Percentiles rank a stretch among this genome's conserved stretches.
Conservation (phyloP, 495 filamentous ascomycete genomes). For the Cercophora scortea region DNA sequence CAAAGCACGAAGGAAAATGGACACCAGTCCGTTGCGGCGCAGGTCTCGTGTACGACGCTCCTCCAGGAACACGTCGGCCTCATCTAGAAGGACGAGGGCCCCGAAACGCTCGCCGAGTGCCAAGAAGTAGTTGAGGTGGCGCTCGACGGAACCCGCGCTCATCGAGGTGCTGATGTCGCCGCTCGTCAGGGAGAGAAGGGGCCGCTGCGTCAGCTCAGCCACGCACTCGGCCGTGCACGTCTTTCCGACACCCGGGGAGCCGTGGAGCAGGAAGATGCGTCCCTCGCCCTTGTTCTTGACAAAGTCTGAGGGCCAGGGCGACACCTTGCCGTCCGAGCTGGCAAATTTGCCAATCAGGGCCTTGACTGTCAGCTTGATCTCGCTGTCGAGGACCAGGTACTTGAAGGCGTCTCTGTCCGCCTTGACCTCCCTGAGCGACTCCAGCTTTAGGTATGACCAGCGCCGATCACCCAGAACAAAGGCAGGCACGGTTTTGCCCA, state of each 20-base stretch:
- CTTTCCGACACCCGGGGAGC: slow-evolving; percentile 44
- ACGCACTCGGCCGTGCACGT: slow-evolving; percentile 40
- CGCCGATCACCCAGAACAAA: slow-evolving; percentile 30
- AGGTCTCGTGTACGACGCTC: slow-evolving; percentile 63
- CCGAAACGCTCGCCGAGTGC: slow-evolving; percentile 34
- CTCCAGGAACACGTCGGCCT: slow-evolving; percentile 48
- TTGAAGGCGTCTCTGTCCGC: slow-evolving; percentile 28
- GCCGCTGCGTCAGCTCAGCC: slow-evolving; percentile 29
- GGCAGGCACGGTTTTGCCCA: slow-evolving; percentile 25
- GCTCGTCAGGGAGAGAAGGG: slow-evolving; percentile 28
- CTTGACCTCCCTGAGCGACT: slow-evolving; percentile 11
- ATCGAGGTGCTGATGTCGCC: slow-evolving; percentile 28
- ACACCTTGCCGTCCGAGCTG: slow-evolving; percentile 21
- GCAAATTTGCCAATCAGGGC: slow-evolving; percentile 34
- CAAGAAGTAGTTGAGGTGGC: slow-evolving; percentile 30
- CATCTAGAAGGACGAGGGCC: slow-evolving; percentile 34
- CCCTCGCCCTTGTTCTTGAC: slow-evolving; percentile 41
- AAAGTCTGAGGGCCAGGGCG: slow-evolving; percentile 33
- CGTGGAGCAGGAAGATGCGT: slow-evolving; percentile 46
- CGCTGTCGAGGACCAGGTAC: slow-evolving; percentile 30
- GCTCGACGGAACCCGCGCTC: slow-evolving; percentile 23
- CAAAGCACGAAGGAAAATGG: slow-evolving; percentile 45
- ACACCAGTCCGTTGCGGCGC: slow-evolving; percentile 69
- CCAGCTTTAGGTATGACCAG: slow-evolving; percentile 20
- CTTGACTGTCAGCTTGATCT: slow-evolving; percentile 32